Evolutionary conservation across 1,139 yeast species (phyloP).

Genomic region (Sugiyamaella sp.): DNA sequence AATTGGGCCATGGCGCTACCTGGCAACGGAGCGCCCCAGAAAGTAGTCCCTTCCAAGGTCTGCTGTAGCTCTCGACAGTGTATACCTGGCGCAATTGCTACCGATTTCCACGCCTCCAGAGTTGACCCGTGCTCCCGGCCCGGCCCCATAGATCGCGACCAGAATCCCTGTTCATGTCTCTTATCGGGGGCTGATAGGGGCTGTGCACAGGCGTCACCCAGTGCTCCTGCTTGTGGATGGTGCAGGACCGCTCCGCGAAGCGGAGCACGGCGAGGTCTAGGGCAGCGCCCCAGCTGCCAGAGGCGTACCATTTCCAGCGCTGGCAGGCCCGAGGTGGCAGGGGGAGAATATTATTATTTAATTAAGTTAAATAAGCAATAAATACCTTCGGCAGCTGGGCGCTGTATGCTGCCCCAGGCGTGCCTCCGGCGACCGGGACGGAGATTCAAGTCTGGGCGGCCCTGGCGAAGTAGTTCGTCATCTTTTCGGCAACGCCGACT

Average conservation of each 20-base stretch:
- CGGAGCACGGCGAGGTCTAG: not conserved
- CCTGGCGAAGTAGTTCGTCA: slow-evolving; percentile 32
- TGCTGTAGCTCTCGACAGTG: not conserved
- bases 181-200: not conserved
- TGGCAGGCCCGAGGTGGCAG: too few relatives aligned
- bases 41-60: not conserved
- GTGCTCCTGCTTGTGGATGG: not conserved
- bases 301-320: too few relatives aligned
- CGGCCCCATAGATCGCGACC: not conserved
- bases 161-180: too few relatives aligned
- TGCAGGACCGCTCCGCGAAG: not conserved
- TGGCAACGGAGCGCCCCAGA: not conserved
- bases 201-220: not conserved
- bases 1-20: not conserved
- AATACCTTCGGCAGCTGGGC: too few relatives aligned
- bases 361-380: not conserved
- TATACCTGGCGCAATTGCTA: too few relatives aligned
- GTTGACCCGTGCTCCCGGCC: not conserved
- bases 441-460: not conserved
- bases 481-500: slow-evolving; percentile 39
- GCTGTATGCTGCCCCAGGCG: too few relatives aligned
- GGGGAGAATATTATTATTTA: not conserved
- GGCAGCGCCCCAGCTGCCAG: not conserved
- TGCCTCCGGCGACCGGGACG: not conserved
- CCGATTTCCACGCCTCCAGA: not conserved